These are phyloP conservation scores for Aeminium ludgeri DNA, from an alignment of 495 filamentous ascomycete genomes.

Conservation along the genomic window DNA sequence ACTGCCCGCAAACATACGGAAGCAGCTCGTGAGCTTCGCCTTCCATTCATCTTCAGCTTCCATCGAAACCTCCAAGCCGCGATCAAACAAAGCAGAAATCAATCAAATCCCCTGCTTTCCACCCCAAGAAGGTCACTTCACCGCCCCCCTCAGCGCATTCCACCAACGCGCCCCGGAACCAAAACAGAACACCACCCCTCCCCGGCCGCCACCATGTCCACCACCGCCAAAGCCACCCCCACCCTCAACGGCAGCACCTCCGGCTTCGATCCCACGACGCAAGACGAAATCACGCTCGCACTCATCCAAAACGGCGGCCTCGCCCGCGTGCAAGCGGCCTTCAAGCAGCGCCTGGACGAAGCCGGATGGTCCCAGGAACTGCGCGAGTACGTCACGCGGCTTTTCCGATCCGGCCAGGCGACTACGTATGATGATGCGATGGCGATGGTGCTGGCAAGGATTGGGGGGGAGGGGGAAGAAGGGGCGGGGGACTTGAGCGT, in stretches of 20 bases:
- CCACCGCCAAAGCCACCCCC: neutral
- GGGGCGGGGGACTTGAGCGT: slow-evolving; percentile 6
- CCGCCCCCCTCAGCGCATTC: too few relatives aligned
- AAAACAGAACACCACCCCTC: neutral
- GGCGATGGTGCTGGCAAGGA: slow-evolving; percentile 2
- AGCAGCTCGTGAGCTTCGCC: too few relatives aligned
- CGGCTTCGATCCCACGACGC: slow-evolving; percentile 4
- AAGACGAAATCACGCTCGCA: slow-evolving; percentile 7
- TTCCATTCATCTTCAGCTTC: too few relatives aligned
- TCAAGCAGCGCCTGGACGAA: slow-evolving; percentile 13
- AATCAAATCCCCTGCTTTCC: too few relatives aligned
- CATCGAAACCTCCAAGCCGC: too few relatives aligned
- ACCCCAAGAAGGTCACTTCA: too few relatives aligned
- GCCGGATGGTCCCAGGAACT: slow-evolving; percentile 11
- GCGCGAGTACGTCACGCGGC: slow-evolving; percentile 5
- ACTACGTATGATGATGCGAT: slow-evolving; percentile 12
- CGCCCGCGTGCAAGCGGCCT: slow-evolving; percentile 8
- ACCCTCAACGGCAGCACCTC: slow-evolving; percentile 9
- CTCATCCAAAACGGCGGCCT: slow-evolving; percentile 13
- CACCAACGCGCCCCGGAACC: too few relatives aligned
- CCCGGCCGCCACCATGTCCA: slow-evolving; percentile 1
- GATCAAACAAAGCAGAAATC: too few relatives aligned
- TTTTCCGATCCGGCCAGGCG: slow-evolving; percentile 9
- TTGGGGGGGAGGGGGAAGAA: neutral
- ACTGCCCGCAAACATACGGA: too few relatives aligned